phyloP scores from a whole-genome alignment of 2,329 filamentous ascomycete species.

The Tolypocladium cylindrosporum region DNA sequence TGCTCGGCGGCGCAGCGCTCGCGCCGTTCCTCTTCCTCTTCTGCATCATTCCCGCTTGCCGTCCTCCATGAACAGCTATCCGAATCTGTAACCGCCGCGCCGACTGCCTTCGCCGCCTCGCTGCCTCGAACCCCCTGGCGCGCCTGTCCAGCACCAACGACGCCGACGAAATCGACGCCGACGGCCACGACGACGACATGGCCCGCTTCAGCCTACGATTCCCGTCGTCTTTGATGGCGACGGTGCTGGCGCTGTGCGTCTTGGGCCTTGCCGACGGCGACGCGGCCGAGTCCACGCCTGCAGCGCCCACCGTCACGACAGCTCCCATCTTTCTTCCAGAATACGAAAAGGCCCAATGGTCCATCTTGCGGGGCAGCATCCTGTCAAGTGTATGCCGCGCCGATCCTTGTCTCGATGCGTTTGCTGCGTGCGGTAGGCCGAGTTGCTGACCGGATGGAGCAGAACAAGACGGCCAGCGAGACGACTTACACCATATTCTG shows the following conservation, averaged over 20 bases:
- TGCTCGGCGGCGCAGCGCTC: neutral
- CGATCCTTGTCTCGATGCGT: neutral
- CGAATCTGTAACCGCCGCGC: neutral
- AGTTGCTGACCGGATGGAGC: neutral
- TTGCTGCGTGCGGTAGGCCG: neutral
- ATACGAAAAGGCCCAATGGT: conserved; percentile 32
- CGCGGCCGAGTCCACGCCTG: conserved; percentile 2
- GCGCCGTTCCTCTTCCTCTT: neutral
- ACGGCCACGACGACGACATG: neutral
- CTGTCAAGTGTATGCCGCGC: conserved; percentile 27
- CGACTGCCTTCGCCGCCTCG: neutral
- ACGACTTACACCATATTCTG: conserved; percentile 42
- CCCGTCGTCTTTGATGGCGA: conserved; percentile 10
- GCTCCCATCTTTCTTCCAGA: conserved; percentile 36
- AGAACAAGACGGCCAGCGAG: conserved; percentile 24
- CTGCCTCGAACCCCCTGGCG: neutral
- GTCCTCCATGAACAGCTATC: neutral
- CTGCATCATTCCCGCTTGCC: neutral
- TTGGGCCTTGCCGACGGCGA: conserved; percentile 8
- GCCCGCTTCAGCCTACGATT: conserved; percentile 1
- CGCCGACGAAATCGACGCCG: neutral
- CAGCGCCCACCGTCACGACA: conserved; percentile 21
- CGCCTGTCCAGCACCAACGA: neutral
- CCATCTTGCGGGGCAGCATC: conserved; percentile 33
- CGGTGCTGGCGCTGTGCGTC: conserved; percentile 14